Evolutionary conservation across 371 early-diverging fungal genomes (phyloP).

Genomic region (Mucor piriformis): DNA sequence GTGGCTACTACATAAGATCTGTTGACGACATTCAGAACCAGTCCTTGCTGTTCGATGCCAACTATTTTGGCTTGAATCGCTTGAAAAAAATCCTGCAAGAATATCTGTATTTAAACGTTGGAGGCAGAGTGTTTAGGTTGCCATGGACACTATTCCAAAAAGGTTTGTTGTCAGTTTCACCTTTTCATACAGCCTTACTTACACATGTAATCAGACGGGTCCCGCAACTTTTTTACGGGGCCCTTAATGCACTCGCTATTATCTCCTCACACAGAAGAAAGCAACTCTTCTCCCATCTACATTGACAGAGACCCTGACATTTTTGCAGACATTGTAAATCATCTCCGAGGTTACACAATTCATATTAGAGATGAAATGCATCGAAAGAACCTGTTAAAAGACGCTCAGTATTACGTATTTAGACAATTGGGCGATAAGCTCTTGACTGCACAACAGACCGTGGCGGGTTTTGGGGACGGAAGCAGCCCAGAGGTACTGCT

Average conservation of each 20-base stretch:
- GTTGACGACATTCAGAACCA: slow-evolving; percentile 53
- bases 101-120: slow-evolving; percentile 49
- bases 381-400: slow-evolving; percentile 61
- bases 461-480: slow-evolving; percentile 49
- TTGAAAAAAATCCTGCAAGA: slow-evolving; percentile 49
- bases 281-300: slow-evolving; percentile 45
- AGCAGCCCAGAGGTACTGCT: slow-evolving; percentile 41
- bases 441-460: slow-evolving; percentile 37
- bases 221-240: slow-evolving; percentile 48
- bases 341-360: slow-evolving; percentile 65
- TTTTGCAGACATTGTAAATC: slow-evolving; percentile 62
- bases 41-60: slow-evolving; percentile 54
- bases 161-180: no score
- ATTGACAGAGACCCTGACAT: slow-evolving; percentile 65
- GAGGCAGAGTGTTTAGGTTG: slow-evolving; percentile 46
- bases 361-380: slow-evolving; percentile 63
- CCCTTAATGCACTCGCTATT: slow-evolving; percentile 39
- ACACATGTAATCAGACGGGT: slow-evolving; percentile 43
- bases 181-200: no score
- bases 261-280: slow-evolving; percentile 25
- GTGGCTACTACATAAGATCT: slow-evolving; percentile 62
- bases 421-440: slow-evolving; percentile 57
- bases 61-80: slow-evolving; percentile 55
- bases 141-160: slow-evolving; percentile 44
- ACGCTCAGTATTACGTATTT: slow-evolving; percentile 64